phyloP scores from a whole-genome alignment of 306 rosid species.

The Rosa rugosa region DNA sequence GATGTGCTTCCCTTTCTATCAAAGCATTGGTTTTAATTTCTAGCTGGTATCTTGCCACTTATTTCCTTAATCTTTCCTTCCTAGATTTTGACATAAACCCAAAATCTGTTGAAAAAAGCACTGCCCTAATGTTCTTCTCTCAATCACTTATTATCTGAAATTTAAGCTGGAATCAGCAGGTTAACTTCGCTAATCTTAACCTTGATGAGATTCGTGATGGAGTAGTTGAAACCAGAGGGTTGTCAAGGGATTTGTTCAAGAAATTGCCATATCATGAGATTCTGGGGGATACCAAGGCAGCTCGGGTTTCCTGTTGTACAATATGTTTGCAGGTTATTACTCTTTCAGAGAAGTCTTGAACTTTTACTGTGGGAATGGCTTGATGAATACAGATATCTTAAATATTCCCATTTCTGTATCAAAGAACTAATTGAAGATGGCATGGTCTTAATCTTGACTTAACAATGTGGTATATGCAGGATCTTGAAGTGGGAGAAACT shows the following conservation, averaged over 20 bases:
- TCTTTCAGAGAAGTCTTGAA: neutral
- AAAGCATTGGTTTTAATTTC: neutral
- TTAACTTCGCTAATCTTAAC: constrained; percentile 34
- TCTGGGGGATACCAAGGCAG: constrained; percentile 47
- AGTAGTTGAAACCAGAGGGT: constrained; percentile 49
- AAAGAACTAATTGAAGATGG: neutral
- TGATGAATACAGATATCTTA: neutral
- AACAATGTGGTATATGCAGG: constrained; percentile 38
- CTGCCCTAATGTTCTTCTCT: neutral
- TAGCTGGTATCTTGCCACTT: neutral
- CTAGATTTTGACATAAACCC: neutral
- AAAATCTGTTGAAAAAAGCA: neutral
- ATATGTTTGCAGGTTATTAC: constrained; percentile 76
- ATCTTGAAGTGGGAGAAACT: constrained; percentile 60
- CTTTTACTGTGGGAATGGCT: neutral
- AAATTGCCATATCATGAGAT: constrained; percentile 58
- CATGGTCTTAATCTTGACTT: neutral
- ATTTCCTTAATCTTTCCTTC: neutral
- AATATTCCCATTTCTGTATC: neutral
- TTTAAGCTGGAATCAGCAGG: constrained; percentile 44
- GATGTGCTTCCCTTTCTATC: constrained; percentile 15
- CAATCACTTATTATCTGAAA: neutral
- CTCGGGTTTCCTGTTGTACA: constrained; percentile 47
- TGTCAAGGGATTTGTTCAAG: constrained; percentile 57
- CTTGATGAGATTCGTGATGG: constrained; percentile 52